A percentile compares a stretch with the other conserved stretches of the same genome.
Conservation (phyloP, 257 asterid genomes). For the Solanum bukasovii region DNA sequence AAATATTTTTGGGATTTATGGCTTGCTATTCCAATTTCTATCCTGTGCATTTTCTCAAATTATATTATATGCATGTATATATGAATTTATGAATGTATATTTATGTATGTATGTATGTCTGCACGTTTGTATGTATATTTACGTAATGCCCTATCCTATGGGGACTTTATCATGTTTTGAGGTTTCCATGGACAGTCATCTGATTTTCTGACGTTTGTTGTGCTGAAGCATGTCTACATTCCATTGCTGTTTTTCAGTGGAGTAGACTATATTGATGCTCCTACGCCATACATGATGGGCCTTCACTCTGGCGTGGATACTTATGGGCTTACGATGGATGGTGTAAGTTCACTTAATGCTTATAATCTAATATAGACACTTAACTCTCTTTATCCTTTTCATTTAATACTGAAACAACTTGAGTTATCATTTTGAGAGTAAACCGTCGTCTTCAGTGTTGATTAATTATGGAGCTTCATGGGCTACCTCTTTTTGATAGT, state of each 20-base stretch:
- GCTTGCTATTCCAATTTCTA: background rate
- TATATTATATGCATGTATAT: constrained; percentile 5
- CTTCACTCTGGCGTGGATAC: constrained; percentile 98
- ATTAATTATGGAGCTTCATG: background rate
- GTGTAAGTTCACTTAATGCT: constrained; percentile 51
- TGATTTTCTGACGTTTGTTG: constrained; percentile 47
- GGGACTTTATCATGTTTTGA: constrained; percentile 9
- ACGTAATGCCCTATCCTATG: background rate
- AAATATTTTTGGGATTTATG: background rate
- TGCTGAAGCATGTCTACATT: constrained; percentile 99
- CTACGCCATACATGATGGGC: constrained; percentile 99
- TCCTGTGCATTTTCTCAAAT: constrained; percentile 1
- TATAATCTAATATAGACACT: background rate
- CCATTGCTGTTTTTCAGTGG: constrained; percentile 99
- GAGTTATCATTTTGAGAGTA: background rate
- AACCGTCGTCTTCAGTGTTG: background rate
- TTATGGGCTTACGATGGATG: constrained; percentile 86
- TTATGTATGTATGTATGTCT: background rate
- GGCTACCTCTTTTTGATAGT: background rate
- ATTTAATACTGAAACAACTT: background rate
- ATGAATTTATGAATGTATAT: background rate
- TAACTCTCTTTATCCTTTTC: background rate
- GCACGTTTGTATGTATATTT: constrained; percentile 1
- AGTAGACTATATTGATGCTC: constrained; percentile 99
- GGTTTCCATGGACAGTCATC: constrained; percentile 25